phyloP scores from a whole-genome alignment of 225 moss, liverwort and hornwort species.

The Lunularia cruciata region DNA sequence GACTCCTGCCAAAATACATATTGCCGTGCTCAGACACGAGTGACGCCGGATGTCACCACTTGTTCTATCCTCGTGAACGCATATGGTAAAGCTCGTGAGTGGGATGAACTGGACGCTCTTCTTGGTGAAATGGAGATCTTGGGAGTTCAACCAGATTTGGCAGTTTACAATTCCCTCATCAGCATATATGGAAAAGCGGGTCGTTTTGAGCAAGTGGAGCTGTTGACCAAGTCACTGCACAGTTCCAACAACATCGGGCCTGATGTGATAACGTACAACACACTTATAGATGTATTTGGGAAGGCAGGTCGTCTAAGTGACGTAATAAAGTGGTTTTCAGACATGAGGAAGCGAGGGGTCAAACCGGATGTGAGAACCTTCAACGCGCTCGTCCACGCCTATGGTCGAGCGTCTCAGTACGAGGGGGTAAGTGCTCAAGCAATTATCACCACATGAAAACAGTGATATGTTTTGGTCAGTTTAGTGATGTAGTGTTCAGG shows the following conservation, averaged over 20 bases:
- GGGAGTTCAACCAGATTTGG: constrained; percentile 87
- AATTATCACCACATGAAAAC: too few species aligned
- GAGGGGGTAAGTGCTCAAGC: constrained; percentile 69
- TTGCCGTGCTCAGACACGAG: constrained; percentile 56
- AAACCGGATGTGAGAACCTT: constrained; percentile 95
- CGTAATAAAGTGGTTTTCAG: constrained; percentile 84
- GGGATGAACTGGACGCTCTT: constrained; percentile 77
- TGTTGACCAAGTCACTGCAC: constrained; percentile 67
- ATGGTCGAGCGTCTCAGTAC: constrained; percentile 90
- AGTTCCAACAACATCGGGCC: constrained; percentile 58
- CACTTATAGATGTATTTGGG: constrained; percentile 87
- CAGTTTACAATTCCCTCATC: constrained; percentile 82
- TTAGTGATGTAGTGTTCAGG: too few species aligned
- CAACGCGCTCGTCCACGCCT: constrained; percentile 93
- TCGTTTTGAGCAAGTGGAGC: constrained; percentile 80
- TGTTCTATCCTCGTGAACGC: constrained; percentile 91
- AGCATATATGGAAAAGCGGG: constrained; percentile 97
- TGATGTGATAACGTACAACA: constrained; percentile 89
- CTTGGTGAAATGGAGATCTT: constrained; percentile 78
- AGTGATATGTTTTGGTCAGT: too few species aligned
- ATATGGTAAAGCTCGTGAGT: constrained; percentile 76
- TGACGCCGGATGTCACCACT: constrained; percentile 82
- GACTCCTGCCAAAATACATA: too few species aligned
- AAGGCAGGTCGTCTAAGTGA: constrained; percentile 86
- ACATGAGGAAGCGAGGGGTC: constrained; percentile 87